Evolutionary conservation across 2,329 filamentous ascomycete genomes (phyloP).

Genomic region (Podosphaera xanthii): DNA sequence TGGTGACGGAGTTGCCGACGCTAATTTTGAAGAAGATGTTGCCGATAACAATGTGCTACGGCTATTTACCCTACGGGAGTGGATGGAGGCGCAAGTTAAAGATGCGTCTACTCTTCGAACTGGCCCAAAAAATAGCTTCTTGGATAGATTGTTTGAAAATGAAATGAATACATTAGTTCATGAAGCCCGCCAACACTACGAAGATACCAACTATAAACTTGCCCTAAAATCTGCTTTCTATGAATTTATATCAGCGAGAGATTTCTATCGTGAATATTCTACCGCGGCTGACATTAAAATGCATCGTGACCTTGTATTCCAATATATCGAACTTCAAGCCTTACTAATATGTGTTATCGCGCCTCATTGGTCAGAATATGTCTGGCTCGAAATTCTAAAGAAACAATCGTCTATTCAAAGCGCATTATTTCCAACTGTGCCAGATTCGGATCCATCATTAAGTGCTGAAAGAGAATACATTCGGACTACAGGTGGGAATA

Average conservation of each 20-base stretch:
- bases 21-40: slow-evolving; percentile 90
- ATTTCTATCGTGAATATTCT: slow-evolving; percentile 73
- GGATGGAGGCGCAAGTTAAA: slow-evolving; percentile 68
- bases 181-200: slow-evolving; percentile 59
- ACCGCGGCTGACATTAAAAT: slow-evolving; percentile 59
- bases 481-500: slow-evolving; percentile 45
- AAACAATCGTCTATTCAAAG: slow-evolving; percentile 57
- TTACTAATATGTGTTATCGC: slow-evolving; percentile 64
- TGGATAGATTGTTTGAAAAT: slow-evolving; percentile 78
- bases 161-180: slow-evolving; percentile 70
- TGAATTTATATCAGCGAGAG: slow-evolving; percentile 70
- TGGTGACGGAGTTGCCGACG: slow-evolving; percentile 81
- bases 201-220: slow-evolving; percentile 59
- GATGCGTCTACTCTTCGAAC: slow-evolving; percentile 50
- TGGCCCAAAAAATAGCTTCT: slow-evolving; percentile 54
- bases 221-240: slow-evolving; percentile 75
- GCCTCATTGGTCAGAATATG: slow-evolving; percentile 83
- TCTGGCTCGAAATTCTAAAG: slow-evolving; percentile 79
- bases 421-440: slow-evolving; percentile 49
- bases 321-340: slow-evolving; percentile 72
- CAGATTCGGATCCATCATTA: slow-evolving; percentile 40
- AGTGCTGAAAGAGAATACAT: slow-evolving; percentile 69
- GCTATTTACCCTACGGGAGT: slow-evolving; percentile 62
- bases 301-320: slow-evolving; percentile 57
- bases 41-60: slow-evolving; percentile 81